Percentiles rank a stretch among this genome's conserved stretches.
phyloP scores from a whole-genome alignment of 768 basidiomycete species.

The Tulasnella sp. region DNA sequence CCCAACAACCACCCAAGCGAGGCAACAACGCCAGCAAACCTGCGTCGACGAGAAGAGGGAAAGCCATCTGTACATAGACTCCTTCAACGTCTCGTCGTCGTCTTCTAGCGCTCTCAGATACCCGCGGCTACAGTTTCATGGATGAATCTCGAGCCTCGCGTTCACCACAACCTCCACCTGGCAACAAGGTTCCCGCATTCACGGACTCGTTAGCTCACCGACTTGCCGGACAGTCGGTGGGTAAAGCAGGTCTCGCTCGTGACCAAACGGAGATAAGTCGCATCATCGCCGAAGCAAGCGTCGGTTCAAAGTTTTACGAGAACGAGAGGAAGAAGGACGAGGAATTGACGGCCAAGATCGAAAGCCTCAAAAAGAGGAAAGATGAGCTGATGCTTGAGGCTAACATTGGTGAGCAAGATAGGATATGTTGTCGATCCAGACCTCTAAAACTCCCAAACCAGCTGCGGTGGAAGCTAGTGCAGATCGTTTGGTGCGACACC shows the following conservation, averaged over 20 bases:
- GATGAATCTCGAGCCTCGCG: background rate
- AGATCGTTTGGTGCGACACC: slow-evolving; percentile 52
- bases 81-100: background rate
- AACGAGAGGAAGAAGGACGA: slow-evolving; percentile 88
- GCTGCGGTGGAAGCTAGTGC: slow-evolving; percentile 51
- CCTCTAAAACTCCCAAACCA: slow-evolving; percentile 19
- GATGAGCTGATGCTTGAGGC: slow-evolving; percentile 45
- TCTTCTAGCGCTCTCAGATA: background rate
- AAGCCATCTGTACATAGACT: background rate
- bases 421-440: background rate
- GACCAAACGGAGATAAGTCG: slow-evolving; percentile 79
- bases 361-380: slow-evolving; percentile 50
- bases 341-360: slow-evolving; percentile 67
- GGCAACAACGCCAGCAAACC: background rate
- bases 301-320: slow-evolving; percentile 90
- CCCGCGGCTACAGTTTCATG: background rate
- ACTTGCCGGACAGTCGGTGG: slow-evolving; percentile 79
- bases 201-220: slow-evolving; percentile 43
- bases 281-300: slow-evolving; percentile 81
- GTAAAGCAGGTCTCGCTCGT: slow-evolving; percentile 73
- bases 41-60: no score
- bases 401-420: slow-evolving; percentile 40
- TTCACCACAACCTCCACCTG: background rate
- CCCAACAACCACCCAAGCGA: background rate
- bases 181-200: background rate